Conservation (phyloP, 2,329 filamentous ascomycete species). For the Claviceps spartinae region DNA sequence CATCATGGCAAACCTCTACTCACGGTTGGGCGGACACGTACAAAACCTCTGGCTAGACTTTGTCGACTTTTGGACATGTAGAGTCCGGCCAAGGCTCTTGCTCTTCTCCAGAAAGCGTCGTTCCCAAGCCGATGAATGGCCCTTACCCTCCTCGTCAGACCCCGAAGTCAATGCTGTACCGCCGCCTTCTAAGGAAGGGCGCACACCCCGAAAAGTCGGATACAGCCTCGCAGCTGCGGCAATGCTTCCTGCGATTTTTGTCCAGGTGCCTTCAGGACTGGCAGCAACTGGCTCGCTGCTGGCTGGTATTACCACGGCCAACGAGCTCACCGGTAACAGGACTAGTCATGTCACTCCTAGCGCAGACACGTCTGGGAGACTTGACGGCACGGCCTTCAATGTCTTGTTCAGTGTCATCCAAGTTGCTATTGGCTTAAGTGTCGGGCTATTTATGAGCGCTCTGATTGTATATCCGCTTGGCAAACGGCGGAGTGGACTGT, state of each 20-base stretch:
- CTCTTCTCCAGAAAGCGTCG: slow-evolving; percentile 14
- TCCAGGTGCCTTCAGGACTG: slow-evolving; percentile 50
- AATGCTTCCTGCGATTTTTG: slow-evolving; percentile 77
- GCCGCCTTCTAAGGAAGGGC: slow-evolving; percentile 10
- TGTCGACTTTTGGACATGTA: slow-evolving; percentile 34
- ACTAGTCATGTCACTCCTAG: slow-evolving; percentile 8
- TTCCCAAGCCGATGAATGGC: slow-evolving; percentile 17
- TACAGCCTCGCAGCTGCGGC: slow-evolving; percentile 74
- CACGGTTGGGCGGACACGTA: slow-evolving; percentile 45
- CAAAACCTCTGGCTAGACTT: slow-evolving; percentile 41
- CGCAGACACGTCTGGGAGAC: slow-evolving; percentile 12
- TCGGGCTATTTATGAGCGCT: slow-evolving; percentile 43
- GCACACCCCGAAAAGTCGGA: slow-evolving; percentile 34
- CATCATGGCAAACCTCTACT: slow-evolving; percentile 66
- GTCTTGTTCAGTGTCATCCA: slow-evolving; percentile 46
- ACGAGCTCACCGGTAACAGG: slow-evolving; percentile 36
- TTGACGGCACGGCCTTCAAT: slow-evolving; percentile 36
- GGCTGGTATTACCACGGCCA: slow-evolving; percentile 41
- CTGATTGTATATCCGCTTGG: slow-evolving; percentile 42
- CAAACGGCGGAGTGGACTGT: slow-evolving; percentile 43
- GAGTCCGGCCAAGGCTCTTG: slow-evolving; percentile 23
- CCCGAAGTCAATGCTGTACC: slow-evolving; percentile 18
- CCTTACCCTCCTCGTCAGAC: slow-evolving; percentile 17
- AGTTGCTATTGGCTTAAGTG: slow-evolving; percentile 48
- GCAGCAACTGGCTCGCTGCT: slow-evolving; percentile 46